Base-by-base conservation (phyloP, 1,284 basidiomycete genomes). In the Cryptococcus sp. region DNA sequence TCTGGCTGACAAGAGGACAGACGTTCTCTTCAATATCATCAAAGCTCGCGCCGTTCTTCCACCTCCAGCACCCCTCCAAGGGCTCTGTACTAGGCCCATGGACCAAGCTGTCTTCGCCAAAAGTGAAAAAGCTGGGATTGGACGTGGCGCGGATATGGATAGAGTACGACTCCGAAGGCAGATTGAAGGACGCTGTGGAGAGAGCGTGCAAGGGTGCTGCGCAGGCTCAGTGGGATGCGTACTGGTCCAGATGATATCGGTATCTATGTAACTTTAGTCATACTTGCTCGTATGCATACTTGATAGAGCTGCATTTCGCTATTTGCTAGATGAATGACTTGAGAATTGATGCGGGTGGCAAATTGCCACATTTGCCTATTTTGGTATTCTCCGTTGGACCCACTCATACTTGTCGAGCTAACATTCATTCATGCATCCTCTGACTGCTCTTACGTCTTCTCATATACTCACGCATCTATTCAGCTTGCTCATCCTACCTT, bases 51-150 rank as follows among this genome's bases (percentile, higher is more conserved):
- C 90, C 91, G 10, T 94, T 86, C 78, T 95, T 93, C 78, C 81
- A 82, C 65, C 82, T 93, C 52, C 79, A 77, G 13, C 91, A 93
- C 70, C 81, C 89, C 5, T 79, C 80, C 38, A 85, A 84, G 48
- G 91, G 91, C 6, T 80, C 80, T 52, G 72, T 92, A 23, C 77
- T 80, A 19, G 92, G 92, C 0, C 91, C 92, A 13, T 94, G 85
- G 77, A 75, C 80, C 49, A 89, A 85, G 71, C 77, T 93, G 35
- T 82, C 84, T 8, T 23, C 68, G 35, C 64, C n/a, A 8, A 47
- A 50, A 27, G 56, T 65, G 20, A 80, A 82, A 53, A 70, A 74
- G 39, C 75, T 86, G 6, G 82, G 79, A 3, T 68, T 88, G 55
- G 83, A 86, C 60, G 71, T 85, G 27, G 83, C 68, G 20, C 57